Evolutionary conservation across 2,329 filamentous ascomycete species (phyloP).

Genomic region (Penicillium palitans): DNA sequence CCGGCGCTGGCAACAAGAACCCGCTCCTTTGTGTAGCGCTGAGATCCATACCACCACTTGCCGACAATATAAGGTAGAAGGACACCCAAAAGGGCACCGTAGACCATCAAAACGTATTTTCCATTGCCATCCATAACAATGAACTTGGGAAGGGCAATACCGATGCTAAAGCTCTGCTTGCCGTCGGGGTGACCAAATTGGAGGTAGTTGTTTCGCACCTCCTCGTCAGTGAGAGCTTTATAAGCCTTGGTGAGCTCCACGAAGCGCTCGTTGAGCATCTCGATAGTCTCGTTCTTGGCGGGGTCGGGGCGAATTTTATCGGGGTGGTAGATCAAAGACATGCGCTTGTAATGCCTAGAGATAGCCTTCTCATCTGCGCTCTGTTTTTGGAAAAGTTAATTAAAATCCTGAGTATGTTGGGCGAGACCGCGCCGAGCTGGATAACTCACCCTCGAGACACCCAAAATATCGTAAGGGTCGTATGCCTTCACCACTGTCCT

Average conservation of each 20-base stretch:
- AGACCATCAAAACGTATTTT: constrained; percentile 90
- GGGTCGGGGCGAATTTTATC: constrained; percentile 86
- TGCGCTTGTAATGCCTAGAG: constrained; percentile 82
- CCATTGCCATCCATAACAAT: constrained; percentile 91
- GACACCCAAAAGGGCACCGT: constrained; percentile 83
- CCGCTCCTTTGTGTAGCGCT: constrained; percentile 88
- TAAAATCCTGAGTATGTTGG: neutral
- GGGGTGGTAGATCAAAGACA: constrained; percentile 85
- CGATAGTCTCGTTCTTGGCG: constrained; percentile 83
- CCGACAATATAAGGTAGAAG: constrained; percentile 90
- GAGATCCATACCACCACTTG: constrained; percentile 98
- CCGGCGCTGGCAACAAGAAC: constrained; percentile 91
- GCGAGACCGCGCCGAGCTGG: neutral
- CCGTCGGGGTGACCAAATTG: constrained; percentile 96
- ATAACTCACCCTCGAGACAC: constrained; percentile 70
- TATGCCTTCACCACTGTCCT: constrained; percentile 74
- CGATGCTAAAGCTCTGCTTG: constrained; percentile 97
- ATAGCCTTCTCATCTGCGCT: constrained; percentile 85
- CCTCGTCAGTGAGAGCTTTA: constrained; percentile 96
- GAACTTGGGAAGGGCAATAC: constrained; percentile 90
- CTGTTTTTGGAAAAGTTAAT: constrained; percentile 43
- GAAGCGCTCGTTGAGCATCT: constrained; percentile 81
- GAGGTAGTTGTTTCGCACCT: constrained; percentile 93
- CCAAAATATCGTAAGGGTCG: constrained; percentile 95
- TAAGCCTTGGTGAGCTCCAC: constrained; percentile 97